These are phyloP conservation scores for Citrus reticulata DNA, from an alignment of 345 rosid genomes.

Conservation along the genomic window DNA sequence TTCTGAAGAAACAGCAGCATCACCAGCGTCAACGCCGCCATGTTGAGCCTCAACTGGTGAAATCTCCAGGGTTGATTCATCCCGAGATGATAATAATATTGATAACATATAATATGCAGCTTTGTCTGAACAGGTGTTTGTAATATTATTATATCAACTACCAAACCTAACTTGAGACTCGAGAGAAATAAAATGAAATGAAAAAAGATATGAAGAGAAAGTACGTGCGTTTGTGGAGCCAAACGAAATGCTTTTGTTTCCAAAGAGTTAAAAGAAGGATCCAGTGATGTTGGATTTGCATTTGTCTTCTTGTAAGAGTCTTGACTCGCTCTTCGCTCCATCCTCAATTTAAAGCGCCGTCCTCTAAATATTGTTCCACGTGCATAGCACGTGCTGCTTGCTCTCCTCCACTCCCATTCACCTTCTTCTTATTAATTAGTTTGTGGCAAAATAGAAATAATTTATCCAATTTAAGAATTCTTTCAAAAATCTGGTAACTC, in stretches of 20 bases:
- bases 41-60: slow-evolving; percentile 14
- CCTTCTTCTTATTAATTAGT: neutral
- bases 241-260: neutral
- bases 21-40: slow-evolving; percentile 15
- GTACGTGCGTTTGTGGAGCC: neutral
- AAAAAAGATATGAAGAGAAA: neutral
- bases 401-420: too few relatives aligned
- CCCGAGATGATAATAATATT: neutral
- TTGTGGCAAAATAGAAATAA: too few relatives aligned
- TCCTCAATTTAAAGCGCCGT: slow-evolving; percentile 26
- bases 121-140: neutral
- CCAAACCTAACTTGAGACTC: neutral
- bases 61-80: slow-evolving; percentile 25
- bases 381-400: slow-evolving; percentile 29
- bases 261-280: neutral
- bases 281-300: neutral
- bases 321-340: slow-evolving; percentile 7
- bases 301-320: slow-evolving; percentile 7
- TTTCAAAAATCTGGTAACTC: too few relatives aligned
- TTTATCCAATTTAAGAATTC: too few relatives aligned
- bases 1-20: slow-evolving; percentile 21
- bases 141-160: neutral
- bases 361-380: neutral
- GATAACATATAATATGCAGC: neutral
- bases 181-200: neutral